phyloP scores from a whole-genome alignment of 1,284 basidiomycete species.

The Puccinia coronata region DNA sequence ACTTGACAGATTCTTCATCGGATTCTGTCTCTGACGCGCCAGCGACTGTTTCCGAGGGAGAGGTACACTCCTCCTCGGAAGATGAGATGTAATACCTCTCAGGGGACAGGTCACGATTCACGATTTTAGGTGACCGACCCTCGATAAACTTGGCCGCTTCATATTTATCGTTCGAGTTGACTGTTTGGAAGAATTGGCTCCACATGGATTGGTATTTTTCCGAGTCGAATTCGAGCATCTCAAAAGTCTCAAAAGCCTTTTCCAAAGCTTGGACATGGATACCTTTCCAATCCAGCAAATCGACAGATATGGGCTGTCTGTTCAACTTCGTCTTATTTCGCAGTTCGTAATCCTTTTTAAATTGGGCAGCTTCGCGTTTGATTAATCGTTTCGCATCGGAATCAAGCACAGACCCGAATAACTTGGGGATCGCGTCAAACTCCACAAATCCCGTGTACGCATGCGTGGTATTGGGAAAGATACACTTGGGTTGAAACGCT shows the following conservation, averaged over 20 bases:
- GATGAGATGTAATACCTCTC: neutral
- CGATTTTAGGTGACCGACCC: neutral
- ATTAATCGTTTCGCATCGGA: neutral
- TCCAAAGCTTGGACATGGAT: neutral
- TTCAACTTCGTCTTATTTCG: neutral
- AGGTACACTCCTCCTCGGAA: neutral
- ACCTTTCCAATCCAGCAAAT: constrained; percentile 17
- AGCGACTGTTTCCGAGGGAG: neutral
- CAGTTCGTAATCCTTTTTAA: constrained; percentile 5
- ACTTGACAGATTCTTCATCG: neutral
- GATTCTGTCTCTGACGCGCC: neutral
- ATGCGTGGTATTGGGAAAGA: constrained; percentile 37
- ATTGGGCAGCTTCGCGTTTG: neutral
- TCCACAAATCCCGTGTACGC: constrained; percentile 22
- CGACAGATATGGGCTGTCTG: neutral
- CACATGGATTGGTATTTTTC: constrained; percentile 6
- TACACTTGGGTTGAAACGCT: constrained; percentile 11
- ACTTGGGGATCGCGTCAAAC: constrained; percentile 24
- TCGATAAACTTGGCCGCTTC: constrained; percentile 17
- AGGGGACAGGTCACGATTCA: neutral
- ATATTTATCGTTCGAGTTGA: neutral
- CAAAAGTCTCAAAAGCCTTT: neutral
- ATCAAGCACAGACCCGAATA: constrained; percentile 19
- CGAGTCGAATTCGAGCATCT: neutral
- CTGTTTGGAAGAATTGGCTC: neutral